Percentiles rank a stretch among this genome's conserved stretches.
Evolutionary conservation across 2,329 filamentous ascomycete genomes (phyloP).

Genomic region (Malbranchea cinnamomea): DNA sequence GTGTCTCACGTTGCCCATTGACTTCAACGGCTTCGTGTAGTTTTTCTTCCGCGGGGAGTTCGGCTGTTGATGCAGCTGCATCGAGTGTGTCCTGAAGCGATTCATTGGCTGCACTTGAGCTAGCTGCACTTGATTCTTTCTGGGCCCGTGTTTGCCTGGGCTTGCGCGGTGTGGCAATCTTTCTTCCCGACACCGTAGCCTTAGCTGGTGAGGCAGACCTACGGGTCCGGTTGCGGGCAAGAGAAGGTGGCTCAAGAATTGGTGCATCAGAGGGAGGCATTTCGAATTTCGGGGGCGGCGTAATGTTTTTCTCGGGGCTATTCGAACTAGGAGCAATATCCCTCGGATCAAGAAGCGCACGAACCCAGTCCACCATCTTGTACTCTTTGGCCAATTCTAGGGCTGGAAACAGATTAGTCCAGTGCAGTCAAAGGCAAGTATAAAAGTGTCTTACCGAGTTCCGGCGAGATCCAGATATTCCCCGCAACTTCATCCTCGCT

Average conservation of each 20-base stretch:
- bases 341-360: conserved; percentile 76
- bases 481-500: conserved; percentile 87
- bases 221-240: conserved; percentile 36
- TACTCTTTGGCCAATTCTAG: conserved; percentile 78
- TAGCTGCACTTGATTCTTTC: conserved; percentile 35
- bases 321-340: conserved; percentile 48
- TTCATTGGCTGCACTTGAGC: conserved; percentile 33
- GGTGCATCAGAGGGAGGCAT: conserved; percentile 32
- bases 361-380: conserved; percentile 71
- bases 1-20: conserved; percentile 12
- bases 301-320: conserved; percentile 57
- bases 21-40: conserved; percentile 14
- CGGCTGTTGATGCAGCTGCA: conserved; percentile 20
- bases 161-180: conserved; percentile 38
- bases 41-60: conserved; percentile 14
- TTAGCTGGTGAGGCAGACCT: conserved; percentile 45
- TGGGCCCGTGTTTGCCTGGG: conserved; percentile 33
- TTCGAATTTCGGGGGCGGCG: conserved; percentile 68
- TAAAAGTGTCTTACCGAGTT: conserved; percentile 41
- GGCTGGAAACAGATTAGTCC: too few relatives aligned
- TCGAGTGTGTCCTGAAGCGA: conserved; percentile 35
- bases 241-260: conserved; percentile 15
- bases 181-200: conserved; percentile 37
- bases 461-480: conserved; percentile 87
- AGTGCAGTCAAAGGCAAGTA: too few relatives aligned